Base-by-base conservation (phyloP, 2,329 filamentous ascomycete species). In the Chaetomium olivaceum region DNA sequence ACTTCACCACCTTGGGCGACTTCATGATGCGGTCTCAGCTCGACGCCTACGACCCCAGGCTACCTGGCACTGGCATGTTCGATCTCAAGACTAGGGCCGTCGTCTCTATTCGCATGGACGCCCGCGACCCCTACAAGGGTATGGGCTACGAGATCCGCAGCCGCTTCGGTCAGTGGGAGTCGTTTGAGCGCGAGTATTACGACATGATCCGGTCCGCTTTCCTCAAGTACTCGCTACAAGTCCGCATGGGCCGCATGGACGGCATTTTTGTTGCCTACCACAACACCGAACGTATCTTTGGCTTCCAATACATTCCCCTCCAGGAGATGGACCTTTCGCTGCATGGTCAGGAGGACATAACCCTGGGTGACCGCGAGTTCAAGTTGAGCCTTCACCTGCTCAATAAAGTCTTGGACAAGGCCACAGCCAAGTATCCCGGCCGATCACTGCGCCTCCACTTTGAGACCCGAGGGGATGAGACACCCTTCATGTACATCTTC, bases 181-280 rank as follows among this genome's bases (percentile, higher is more conserved):
- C 94, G 0, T 99, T 90, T 76, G 95, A 99, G 79, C 88, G 93
- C 65, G 96, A 99, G 74, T 97, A 95, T 76, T 96, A 90, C 76
- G 95, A 99, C 77, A 96, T 99, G 93, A 94, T 96, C 66, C 87
- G 96, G 61, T 87, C 93, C 1, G 95, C 94, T 0, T 94, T 99
- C 79, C 81, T 99, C 63, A 99, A 99, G 75, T 99, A 99, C 77
- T 97, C 93, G 11, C 82, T 99, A 33, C 95, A 99, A 78, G 96
- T 94, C 31, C 91, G 95, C 54, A 96, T 99, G 87, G 95, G 96
- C 21, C 89, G 93, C 58, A 99, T 99, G 96, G 94, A 99, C 75
- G 95, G 95, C 62, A 97, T 98, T 58, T 99, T 98, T 74, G 91
- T 98, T 25, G 95, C 95, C 2, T 99, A 89, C 76, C 95, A 99